Evolutionary conservation across 768 basidiomycete species (phyloP), one percentile per base, ranked within the genome.

Genomic region (Rossbeevera mucosa): DNA sequence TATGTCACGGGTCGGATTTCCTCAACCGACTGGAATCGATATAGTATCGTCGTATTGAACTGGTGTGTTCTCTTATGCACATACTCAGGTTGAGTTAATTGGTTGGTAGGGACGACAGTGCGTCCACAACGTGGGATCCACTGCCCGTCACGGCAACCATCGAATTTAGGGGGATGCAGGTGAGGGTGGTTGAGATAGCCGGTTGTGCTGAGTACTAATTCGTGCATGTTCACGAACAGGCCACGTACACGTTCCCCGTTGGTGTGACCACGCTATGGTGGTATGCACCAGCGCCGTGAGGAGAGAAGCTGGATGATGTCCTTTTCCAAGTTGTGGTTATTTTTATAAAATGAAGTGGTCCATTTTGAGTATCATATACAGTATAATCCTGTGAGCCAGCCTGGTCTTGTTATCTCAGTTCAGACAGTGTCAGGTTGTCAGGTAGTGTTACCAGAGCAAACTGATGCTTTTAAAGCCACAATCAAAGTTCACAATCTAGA

Each of bases 191-290:
- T n/a, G 5, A 2, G 26, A 28, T 42, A 30, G n/a, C n/a, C 22
- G 33, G 33, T 9, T 14, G 14, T 24, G 41, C 18, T 9, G 14
- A 24, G 46, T 30, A 13, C 11, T 9, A 3, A 28, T 50, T 25
- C 40, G 61, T 28, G 58, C 33, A 25, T 11, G 2, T 20, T 44
- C 26, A 30, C 4, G 8, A 13, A 29, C 47, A 79, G 81, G 88
- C 86, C 3, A 78, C 72, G 1, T 86, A 86, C 64, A 86, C 84
- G 3, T 91, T 91, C 73, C 86, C 87, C 2, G 85, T 88, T 13
- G 88, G 88, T 24, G 81, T 89, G 24, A 78, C 77, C 44, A 80
- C 78, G 43, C 63, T 79, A 43, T 76, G 74, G 77, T 80, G 77
- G 78, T 79, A 76, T 57, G 75, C 68, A n/a, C n/a, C n/a, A 21